Base-by-base conservation (phyloP, 352 stramenopile species). In the Pythium phragmiticola region DNA sequence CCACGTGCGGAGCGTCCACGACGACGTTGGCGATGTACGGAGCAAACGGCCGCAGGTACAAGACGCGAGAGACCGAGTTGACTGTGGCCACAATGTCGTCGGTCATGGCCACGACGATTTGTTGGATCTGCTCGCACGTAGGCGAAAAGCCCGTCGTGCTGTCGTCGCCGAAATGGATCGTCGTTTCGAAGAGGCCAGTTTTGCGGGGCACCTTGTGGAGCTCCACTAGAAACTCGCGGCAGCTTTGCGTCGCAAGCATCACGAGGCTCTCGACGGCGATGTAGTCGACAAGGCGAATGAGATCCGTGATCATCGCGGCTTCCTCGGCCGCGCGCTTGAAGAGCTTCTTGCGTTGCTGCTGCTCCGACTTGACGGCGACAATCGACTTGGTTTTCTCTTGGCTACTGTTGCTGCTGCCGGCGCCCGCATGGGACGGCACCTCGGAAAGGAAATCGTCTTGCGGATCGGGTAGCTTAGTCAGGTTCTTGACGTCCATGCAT, bases 211-310 rank as follows among this genome's bases (percentile, higher is more conserved):
- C 72, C 59, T 96, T 95, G 55, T 93, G 87, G 37, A 98, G 73
- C 62, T 98, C 89, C 2, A 88, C 69, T 7, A 98, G 73, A 49
- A 98, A 95, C 34, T 87, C 82, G 21, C 83, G 72, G 49, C 85
- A 94, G 56, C 82, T 96, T 36, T 94, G 77, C 2, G 97, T 73
- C 19, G 85, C 87, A 13, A 98, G 61, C 49, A 82, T 78, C 23
- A 97, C 88, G 8, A 98, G 77, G 62, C 87, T 96, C 64, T 98
- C 94, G 19, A 97, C 90, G 0, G 82, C 82, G 2, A 98, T 80
- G 58, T 98, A 98, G 66, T 98, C 95, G 12, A 97, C 84, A 0
- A 98, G 75, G 5, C 95, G 90, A 55, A 98, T 97, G 19, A 98
- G 96, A 51, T 97, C 88, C 14, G 84, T 77, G 46, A 98, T 94